These are phyloP conservation scores for Brassica juncea DNA, from an alignment of 345 rosid genomes.

Conservation along the genomic window DNA sequence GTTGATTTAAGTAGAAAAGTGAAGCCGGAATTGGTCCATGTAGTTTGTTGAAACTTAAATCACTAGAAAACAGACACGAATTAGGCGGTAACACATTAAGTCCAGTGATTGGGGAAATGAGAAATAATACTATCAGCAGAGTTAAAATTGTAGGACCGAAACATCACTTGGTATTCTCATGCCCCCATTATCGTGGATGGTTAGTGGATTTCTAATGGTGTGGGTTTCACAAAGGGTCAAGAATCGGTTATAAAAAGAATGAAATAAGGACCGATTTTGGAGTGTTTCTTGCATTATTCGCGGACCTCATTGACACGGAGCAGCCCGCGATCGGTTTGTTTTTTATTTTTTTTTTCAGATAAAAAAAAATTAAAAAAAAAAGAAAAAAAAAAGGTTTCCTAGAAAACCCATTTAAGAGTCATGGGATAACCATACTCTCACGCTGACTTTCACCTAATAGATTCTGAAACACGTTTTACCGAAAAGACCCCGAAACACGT, in stretches of 20 bases:
- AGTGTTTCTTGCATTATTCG: too few relatives aligned
- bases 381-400: too few relatives aligned
- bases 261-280: too few relatives aligned
- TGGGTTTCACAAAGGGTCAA: too few relatives aligned
- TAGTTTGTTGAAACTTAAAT: constrained; percentile 43
- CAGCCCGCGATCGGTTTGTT: too few relatives aligned
- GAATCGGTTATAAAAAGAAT: too few relatives aligned
- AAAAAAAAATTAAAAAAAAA: too few relatives aligned
- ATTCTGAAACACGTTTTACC: background rate
- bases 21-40: constrained; percentile 35
- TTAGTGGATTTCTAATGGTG: too few relatives aligned
- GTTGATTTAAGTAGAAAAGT: constrained; percentile 35
- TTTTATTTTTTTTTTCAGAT: too few relatives aligned
- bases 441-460: background rate
- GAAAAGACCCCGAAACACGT: background rate
- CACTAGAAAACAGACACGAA: constrained; percentile 29
- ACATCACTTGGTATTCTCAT: background rate
- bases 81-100: background rate
- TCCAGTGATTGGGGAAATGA: background rate
- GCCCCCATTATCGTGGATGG: too few relatives aligned
- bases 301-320: too few relatives aligned
- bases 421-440: background rate
- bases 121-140: background rate
- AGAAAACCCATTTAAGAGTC: too few relatives aligned
- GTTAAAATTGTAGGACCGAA: background rate